These are phyloP conservation scores for Aspergillus pseudoviridinutans DNA, from an alignment of 2,329 filamentous ascomycete species.

Conservation along the genomic window DNA sequence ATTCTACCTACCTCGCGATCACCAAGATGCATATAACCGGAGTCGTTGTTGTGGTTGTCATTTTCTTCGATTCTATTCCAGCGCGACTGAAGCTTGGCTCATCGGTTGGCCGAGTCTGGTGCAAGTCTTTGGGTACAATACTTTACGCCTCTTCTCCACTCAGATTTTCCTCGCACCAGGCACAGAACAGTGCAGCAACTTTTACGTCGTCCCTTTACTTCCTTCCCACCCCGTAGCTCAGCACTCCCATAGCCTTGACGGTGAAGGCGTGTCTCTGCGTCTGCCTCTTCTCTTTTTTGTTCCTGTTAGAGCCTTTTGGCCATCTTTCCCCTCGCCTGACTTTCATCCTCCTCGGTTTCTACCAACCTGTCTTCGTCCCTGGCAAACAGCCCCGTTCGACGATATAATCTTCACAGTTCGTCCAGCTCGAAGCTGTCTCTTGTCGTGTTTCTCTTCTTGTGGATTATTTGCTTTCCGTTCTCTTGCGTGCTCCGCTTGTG, in stretches of 20 bases:
- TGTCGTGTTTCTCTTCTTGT: slow-evolving; percentile 9
- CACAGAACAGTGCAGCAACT: slow-evolving; percentile 11
- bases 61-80: slow-evolving; percentile 17
- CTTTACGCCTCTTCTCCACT: slow-evolving; percentile 11
- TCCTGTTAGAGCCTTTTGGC: slow-evolving; percentile 21
- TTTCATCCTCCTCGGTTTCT: background rate
- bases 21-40: slow-evolving; percentile 36
- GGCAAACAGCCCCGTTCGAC: background rate
- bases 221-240: slow-evolving; percentile 1
- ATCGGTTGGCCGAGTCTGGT: slow-evolving; percentile 3
- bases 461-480: slow-evolving; percentile 6
- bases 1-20: slow-evolving; percentile 21
- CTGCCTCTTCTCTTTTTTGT: slow-evolving; percentile 10
- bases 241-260: slow-evolving; percentile 29
- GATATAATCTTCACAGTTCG: background rate
- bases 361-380: background rate
- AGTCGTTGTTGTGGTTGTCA: slow-evolving; percentile 32
- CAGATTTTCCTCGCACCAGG: slow-evolving; percentile 12
- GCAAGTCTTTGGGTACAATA: slow-evolving; percentile 10
- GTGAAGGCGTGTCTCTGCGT: slow-evolving; percentile 19
- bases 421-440: slow-evolving; percentile 7
- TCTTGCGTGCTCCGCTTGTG: slow-evolving; percentile 14
- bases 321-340: background rate
- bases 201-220: slow-evolving; percentile 13
- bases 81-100: slow-evolving; percentile 5